Evolutionary conservation across 805 yeast genomes (phyloP).

Genomic region (Saccharomycopsis sp.): DNA sequence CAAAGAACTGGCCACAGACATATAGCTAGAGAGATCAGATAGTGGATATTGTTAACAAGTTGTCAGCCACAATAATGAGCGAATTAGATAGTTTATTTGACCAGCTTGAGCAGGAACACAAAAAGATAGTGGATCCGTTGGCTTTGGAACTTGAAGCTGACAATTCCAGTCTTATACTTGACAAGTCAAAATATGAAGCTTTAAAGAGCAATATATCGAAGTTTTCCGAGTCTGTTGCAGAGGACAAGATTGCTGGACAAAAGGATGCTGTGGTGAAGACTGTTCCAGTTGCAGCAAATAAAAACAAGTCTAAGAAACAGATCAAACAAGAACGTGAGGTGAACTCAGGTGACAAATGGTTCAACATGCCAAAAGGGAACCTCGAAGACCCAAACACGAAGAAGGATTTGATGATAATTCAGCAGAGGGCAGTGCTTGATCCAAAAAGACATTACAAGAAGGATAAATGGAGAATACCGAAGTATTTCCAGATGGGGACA

Average conservation of each 20-base stretch:
- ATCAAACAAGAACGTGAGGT: constrained; percentile 20
- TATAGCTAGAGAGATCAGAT: too few species aligned
- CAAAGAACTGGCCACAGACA: too few species aligned
- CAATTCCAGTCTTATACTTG: neutral
- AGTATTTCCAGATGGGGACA: constrained; percentile 83
- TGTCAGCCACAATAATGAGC: too few species aligned
- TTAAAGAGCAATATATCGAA: neutral
- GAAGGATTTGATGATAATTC: constrained; percentile 70
- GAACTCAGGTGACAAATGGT: constrained; percentile 64
- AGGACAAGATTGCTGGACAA: constrained; percentile 11
- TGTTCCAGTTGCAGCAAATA: neutral
- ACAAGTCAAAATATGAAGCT: neutral
- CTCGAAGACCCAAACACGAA: constrained; percentile 68
- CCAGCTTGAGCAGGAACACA: constrained; percentile 6
- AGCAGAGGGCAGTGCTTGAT: constrained; percentile 86
- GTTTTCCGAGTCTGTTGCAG: neutral
- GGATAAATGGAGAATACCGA: constrained; percentile 71
- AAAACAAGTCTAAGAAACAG: constrained; percentile 19
- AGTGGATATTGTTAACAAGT: too few species aligned
- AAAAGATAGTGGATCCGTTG: neutral
- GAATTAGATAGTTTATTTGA: constrained; percentile 15
- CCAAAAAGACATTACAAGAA: constrained; percentile 94
- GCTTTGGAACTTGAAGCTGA: neutral
- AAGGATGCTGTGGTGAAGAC: constrained; percentile 3
- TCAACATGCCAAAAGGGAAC: constrained; percentile 53